A percentile compares a stretch with the other conserved stretches of the same genome.
Conservation (phyloP, 2,329 filamentous ascomycete genomes). For the Epichloe sp. region DNA sequence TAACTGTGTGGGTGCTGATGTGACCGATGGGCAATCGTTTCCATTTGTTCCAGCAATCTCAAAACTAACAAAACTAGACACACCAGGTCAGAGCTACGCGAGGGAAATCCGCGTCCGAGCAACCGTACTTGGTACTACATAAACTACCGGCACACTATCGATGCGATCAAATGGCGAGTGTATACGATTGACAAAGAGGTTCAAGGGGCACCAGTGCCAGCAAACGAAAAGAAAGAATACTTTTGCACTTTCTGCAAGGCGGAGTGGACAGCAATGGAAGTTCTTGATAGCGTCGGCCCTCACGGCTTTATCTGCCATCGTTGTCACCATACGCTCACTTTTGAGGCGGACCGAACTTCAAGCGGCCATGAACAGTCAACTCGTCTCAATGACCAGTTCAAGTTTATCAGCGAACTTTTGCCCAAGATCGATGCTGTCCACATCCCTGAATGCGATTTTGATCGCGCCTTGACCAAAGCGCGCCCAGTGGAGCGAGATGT, state of each 20-base stretch:
- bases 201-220: constrained; percentile 68
- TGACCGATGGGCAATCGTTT: neutral
- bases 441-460: constrained; percentile 63
- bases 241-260: constrained; percentile 69
- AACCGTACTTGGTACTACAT: constrained; percentile 95
- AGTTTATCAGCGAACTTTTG: constrained; percentile 63
- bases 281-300: constrained; percentile 60
- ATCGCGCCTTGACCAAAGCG: constrained; percentile 49
- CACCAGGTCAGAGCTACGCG: constrained; percentile 56
- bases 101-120: constrained; percentile 68
- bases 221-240: constrained; percentile 82
- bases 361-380: constrained; percentile 62
- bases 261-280: constrained; percentile 83
- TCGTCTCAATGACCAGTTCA: constrained; percentile 65
- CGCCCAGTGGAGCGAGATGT: constrained; percentile 54
- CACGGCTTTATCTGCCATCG: constrained; percentile 72
- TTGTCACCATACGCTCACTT: constrained; percentile 53
- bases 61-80: constrained; percentile 41
- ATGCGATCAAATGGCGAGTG: constrained; percentile 90
- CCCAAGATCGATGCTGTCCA: constrained; percentile 63
- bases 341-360: constrained; percentile 52
- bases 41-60: neutral
- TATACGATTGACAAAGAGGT: constrained; percentile 81
- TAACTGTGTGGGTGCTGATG: constrained; percentile 52
- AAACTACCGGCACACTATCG: constrained; percentile 85